phyloP scores from a whole-genome alignment of 2,329 filamentous ascomycete genomes.

The Aspergillus quadricinctus region DNA sequence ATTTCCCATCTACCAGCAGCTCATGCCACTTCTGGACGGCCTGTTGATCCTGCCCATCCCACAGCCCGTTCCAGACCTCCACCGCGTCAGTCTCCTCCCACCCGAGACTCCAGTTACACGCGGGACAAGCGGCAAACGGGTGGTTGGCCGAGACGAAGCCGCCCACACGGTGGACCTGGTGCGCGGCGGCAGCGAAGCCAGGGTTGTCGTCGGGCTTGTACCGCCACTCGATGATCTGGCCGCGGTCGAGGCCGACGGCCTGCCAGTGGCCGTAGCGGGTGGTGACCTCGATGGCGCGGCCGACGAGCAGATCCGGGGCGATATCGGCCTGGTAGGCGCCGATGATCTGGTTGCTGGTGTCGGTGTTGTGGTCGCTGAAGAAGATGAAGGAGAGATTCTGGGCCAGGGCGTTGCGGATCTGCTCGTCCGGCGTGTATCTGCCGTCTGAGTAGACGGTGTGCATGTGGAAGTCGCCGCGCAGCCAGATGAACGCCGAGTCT shows the following conservation, averaged over 20 bases:
- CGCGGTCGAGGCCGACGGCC: conserved; percentile 17
- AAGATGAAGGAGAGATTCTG: conserved; percentile 20
- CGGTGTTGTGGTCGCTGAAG: conserved; percentile 22
- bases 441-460: neutral
- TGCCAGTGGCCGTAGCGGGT: conserved; percentile 21
- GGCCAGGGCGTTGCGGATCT: conserved; percentile 11
- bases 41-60: neutral
- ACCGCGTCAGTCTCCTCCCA: neutral
- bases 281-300: conserved; percentile 22
- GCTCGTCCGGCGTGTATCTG: neutral
- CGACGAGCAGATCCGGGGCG: conserved; percentile 16
- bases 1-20: neutral
- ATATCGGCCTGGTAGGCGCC: conserved; percentile 10
- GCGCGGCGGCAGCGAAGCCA: neutral
- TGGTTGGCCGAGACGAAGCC: neutral
- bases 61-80: neutral
- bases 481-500: neutral
- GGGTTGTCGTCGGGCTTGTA: neutral
- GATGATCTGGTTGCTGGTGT: conserved; percentile 15
- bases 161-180: neutral
- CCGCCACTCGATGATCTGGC: conserved; percentile 5
- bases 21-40: neutral
- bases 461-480: neutral
- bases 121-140: neutral
- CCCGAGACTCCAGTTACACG: neutral